phyloP scores from a whole-genome alignment of 2,329 filamentous ascomycete genomes.

The Hypocreales sp. region DNA sequence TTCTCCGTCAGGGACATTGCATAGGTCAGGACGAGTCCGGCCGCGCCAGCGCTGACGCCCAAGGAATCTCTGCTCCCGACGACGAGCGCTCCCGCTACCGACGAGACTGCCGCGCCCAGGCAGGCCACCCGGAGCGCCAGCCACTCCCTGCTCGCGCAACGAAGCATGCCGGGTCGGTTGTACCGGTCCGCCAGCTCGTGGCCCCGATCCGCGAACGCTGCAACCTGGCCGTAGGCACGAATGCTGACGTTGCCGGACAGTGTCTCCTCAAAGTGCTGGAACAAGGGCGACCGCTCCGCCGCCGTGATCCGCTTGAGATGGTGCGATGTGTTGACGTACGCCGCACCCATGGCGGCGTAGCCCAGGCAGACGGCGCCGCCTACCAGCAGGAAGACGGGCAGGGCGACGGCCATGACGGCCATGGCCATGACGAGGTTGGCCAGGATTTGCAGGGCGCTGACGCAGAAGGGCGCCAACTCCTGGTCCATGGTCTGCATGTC shows the following conservation, averaged over 20 bases:
- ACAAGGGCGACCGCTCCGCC: neutral
- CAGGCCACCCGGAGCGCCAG: neutral
- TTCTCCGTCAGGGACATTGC: neutral
- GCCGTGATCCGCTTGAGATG: neutral
- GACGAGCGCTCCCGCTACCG: neutral
- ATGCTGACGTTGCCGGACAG: conserved; percentile 1
- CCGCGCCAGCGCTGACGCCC: neutral
- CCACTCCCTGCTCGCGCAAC: neutral
- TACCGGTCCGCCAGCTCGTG: neutral
- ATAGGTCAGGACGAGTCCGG: conserved; percentile 1
- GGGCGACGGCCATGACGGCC: neutral
- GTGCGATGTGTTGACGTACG: neutral
- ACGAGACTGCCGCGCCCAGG: neutral
- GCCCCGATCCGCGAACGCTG: neutral
- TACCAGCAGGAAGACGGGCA: neutral
- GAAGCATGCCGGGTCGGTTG: neutral
- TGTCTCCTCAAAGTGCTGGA: neutral
- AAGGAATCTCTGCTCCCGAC: neutral
- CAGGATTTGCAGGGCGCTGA: neutral
- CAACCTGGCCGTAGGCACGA: neutral
- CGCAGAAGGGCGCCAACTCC: neutral
- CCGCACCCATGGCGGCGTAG: neutral
- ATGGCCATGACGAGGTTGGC: neutral
- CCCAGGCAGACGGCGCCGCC: neutral
- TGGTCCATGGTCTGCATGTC: conserved; percentile 2